Percentiles rank a stretch among this genome's conserved stretches.
Evolutionary conservation across 345 rosid genomes (phyloP).

Genomic region (Eucalyptus albens): DNA sequence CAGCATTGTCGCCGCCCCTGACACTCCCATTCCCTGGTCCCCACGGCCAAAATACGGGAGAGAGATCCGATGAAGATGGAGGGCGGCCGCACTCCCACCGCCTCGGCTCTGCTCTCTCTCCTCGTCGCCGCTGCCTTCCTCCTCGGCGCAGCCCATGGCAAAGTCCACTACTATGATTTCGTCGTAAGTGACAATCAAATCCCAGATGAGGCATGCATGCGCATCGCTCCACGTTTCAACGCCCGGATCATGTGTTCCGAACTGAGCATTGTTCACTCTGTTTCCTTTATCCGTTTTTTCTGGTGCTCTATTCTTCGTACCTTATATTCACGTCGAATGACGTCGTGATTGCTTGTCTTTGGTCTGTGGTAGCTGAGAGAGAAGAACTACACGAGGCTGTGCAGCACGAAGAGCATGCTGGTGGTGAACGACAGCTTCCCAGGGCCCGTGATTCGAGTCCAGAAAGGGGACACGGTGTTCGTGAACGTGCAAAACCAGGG

Average conservation of each 20-base stretch:
- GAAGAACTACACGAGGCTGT: neutral
- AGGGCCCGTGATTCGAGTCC: neutral
- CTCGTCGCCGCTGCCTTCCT: neutral
- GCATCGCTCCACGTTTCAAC: neutral
- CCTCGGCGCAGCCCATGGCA: neutral
- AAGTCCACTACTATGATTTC: neutral
- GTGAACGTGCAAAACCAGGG: neutral
- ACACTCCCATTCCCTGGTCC: neutral
- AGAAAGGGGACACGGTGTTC: neutral
- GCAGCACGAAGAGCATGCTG: conserved; percentile 1
- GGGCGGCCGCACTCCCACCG: neutral
- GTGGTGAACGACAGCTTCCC: conserved; percentile 1
- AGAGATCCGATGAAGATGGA: neutral
- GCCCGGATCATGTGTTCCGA: neutral
- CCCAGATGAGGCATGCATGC: neutral
- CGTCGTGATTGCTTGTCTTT: neutral
- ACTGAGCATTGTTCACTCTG: neutral
- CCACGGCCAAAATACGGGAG: neutral
- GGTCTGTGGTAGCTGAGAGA: neutral
- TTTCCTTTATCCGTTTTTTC: neutral
- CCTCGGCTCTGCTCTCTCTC: neutral
- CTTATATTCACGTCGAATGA: neutral
- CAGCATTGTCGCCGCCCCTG: neutral
- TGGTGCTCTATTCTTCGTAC: neutral
- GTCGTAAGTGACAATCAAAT: neutral